Conservation (phyloP, 768 basidiomycete genomes). For the Rhodotorula kratochvilovae region DNA sequence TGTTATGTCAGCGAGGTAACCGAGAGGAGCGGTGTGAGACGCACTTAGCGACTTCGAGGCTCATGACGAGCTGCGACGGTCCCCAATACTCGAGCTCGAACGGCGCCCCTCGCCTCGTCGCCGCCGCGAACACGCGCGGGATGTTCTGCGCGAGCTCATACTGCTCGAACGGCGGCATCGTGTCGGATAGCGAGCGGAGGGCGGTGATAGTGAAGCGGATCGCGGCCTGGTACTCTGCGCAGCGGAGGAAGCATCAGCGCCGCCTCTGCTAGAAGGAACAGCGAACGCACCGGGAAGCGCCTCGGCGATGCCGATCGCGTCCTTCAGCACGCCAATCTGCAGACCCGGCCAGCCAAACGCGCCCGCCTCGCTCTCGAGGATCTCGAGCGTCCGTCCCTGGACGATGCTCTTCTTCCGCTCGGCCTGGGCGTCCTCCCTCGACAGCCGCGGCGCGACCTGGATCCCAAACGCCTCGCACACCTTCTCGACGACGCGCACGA, state of each 20-base stretch:
- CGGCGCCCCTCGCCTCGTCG: slow-evolving; percentile 73
- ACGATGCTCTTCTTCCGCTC: slow-evolving; percentile 25
- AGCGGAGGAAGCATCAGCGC: slow-evolving; percentile 7
- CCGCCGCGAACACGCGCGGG: slow-evolving; percentile 55
- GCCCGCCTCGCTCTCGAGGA: slow-evolving; percentile 13
- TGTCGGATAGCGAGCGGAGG: slow-evolving; percentile 64
- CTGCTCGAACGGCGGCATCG: slow-evolving; percentile 73
- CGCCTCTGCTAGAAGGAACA: neutral
- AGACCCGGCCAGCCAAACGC: slow-evolving; percentile 89
- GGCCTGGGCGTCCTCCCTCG: slow-evolving; percentile 4
- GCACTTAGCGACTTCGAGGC: slow-evolving; percentile 68
- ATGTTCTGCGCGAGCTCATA: slow-evolving; percentile 46
- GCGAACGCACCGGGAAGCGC: slow-evolving; percentile 67
- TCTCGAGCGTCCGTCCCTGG: slow-evolving; percentile 15
- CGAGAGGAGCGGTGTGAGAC: neutral
- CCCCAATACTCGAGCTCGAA: slow-evolving; percentile 72
- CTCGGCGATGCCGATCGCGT: slow-evolving; percentile 86
- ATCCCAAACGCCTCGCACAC: slow-evolving; percentile 76
- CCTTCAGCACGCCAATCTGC: slow-evolving; percentile 86
- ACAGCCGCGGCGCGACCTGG: slow-evolving; percentile 53
- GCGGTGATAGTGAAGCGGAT: slow-evolving; percentile 86
- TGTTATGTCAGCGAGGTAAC: neutral
- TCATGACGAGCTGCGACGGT: slow-evolving; percentile 69
- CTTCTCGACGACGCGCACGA: slow-evolving; percentile 58
- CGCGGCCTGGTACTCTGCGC: slow-evolving; percentile 74